Evolutionary conservation across 2,329 filamentous ascomycete genomes (phyloP).

Genomic region (Fusarium sp.): DNA sequence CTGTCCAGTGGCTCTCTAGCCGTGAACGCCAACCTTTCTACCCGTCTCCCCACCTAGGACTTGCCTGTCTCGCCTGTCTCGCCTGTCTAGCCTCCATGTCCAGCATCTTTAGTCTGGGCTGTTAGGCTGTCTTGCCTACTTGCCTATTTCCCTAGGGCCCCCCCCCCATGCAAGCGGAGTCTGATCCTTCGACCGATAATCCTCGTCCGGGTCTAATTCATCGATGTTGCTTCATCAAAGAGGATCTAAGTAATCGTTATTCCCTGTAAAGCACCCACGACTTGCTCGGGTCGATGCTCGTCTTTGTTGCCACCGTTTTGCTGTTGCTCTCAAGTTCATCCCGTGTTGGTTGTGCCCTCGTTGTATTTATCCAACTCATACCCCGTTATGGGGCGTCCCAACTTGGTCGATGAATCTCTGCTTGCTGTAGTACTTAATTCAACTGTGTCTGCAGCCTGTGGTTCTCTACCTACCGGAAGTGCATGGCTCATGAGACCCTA

Average conservation of each 20-base stretch:
- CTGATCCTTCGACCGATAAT: constrained; percentile 47
- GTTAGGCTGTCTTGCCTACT: constrained; percentile 34
- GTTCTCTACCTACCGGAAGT: constrained; percentile 34
- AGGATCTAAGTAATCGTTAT: constrained; percentile 43
- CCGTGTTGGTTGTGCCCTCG: constrained; percentile 34
- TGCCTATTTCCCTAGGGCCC: constrained; percentile 36
- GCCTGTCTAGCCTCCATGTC: constrained; percentile 1
- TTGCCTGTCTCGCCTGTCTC: background rate
- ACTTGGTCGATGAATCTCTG: constrained; percentile 43
- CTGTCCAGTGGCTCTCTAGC: constrained; percentile 43
- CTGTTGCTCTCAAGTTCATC: constrained; percentile 32
- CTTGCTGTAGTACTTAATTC: constrained; percentile 35
- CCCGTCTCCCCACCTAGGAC: constrained; percentile 45
- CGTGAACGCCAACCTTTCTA: constrained; percentile 40
- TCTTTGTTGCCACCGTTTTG: constrained; percentile 42
- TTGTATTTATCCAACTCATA: constrained; percentile 41
- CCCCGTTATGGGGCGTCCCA: constrained; percentile 38
- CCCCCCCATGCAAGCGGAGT: constrained; percentile 44
- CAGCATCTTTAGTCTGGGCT: too few relatives aligned
- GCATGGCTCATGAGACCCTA: constrained; percentile 45
- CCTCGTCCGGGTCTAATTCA: constrained; percentile 48
- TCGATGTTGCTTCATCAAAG: constrained; percentile 43
- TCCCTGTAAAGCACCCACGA: constrained; percentile 34
- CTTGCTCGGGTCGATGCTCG: constrained; percentile 29
- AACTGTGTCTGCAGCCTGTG: constrained; percentile 29